These are phyloP conservation scores for Candida manassasensis DNA, from an alignment of 805 yeast species.

Conservation along the genomic window DNA sequence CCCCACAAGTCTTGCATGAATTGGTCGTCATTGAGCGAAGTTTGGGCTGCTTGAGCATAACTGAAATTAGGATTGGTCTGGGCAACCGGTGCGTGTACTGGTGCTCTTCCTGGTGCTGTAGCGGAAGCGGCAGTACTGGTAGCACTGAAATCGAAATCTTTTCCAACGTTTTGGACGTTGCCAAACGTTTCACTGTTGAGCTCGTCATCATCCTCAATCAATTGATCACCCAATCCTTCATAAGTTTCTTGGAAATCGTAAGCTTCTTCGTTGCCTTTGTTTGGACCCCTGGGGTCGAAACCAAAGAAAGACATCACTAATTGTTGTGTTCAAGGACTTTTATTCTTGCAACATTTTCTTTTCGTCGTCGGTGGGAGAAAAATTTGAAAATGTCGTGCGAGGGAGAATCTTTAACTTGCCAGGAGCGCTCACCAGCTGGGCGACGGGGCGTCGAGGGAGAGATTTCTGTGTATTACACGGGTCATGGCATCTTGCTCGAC, in stretches of 20 bases:
- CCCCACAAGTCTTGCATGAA: conserved; percentile 46
- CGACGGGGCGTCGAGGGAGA: no score
- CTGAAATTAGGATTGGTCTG: conserved; percentile 23
- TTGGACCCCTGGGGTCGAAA: conserved; percentile 48
- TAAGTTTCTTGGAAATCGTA: conserved; percentile 82
- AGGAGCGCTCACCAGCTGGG: no score
- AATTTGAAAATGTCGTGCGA: neutral
- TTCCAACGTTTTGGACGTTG: conserved; percentile 42
- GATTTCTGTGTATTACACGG: no score
- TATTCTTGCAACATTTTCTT: no score
- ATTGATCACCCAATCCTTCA: conserved; percentile 68
- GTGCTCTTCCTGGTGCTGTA: conserved; percentile 30
- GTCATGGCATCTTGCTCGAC: no score
- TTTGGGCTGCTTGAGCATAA: conserved; percentile 40
- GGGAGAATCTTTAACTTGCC: no score
- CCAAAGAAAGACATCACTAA: conserved; percentile 61
- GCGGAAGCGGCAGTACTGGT: conserved; percentile 11
- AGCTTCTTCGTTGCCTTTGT: conserved; percentile 24
- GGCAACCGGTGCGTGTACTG: conserved; percentile 12
- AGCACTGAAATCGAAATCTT: conserved; percentile 62
- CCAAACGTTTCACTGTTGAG: conserved; percentile 81
- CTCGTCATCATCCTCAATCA: conserved; percentile 69
- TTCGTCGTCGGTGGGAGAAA: neutral
- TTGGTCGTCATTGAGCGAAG: conserved; percentile 36
- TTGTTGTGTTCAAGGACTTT: no score